Evolutionary conservation across 139 green algal species (phyloP).

Genomic region (Astrephomene gubernaculifera): DNA sequence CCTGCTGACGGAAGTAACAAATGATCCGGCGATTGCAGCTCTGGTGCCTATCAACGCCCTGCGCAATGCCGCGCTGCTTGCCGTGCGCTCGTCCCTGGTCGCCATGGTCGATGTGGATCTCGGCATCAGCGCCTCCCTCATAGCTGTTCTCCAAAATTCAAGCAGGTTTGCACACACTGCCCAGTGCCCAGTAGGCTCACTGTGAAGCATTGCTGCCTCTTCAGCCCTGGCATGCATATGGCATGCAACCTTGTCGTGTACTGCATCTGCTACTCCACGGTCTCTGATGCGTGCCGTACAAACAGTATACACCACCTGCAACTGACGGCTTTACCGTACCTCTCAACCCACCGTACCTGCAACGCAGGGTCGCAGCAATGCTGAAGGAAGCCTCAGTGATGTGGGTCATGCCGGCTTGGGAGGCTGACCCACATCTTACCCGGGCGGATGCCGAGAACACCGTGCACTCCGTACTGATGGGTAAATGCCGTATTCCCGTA

Average conservation of each 20-base stretch:
- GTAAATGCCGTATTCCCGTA: too few relatives aligned
- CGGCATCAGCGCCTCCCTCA: slow-evolving; percentile 31
- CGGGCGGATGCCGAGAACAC: not conserved
- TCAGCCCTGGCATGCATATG: not conserved
- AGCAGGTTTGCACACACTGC: not conserved
- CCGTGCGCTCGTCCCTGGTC: slow-evolving; percentile 44
- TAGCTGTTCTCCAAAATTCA: not conserved
- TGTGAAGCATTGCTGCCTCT: not conserved
- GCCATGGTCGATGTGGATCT: slow-evolving; percentile 59
- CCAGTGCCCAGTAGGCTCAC: not conserved
- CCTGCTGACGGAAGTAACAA: slow-evolving; percentile 47
- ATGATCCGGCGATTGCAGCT: slow-evolving; percentile 42
- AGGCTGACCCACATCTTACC: not conserved
- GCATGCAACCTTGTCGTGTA: not conserved
- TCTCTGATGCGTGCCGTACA: not conserved
- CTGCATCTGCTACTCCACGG: not conserved
- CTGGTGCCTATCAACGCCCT: slow-evolving; percentile 62
- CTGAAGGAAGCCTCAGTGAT: not conserved
- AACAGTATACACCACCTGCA: not conserved
- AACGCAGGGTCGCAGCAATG: not conserved
- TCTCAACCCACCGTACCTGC: not conserved
- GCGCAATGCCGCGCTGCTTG: slow-evolving; percentile 55
- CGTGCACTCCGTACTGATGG: not conserved
- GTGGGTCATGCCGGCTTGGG: slow-evolving; percentile 18
- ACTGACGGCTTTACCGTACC: not conserved